Percentiles rank a stretch among this genome's conserved stretches.
These are phyloP conservation scores for Rhodomyrtus tomentosa DNA, from an alignment of 345 rosid genomes.

Conservation along the genomic window DNA sequence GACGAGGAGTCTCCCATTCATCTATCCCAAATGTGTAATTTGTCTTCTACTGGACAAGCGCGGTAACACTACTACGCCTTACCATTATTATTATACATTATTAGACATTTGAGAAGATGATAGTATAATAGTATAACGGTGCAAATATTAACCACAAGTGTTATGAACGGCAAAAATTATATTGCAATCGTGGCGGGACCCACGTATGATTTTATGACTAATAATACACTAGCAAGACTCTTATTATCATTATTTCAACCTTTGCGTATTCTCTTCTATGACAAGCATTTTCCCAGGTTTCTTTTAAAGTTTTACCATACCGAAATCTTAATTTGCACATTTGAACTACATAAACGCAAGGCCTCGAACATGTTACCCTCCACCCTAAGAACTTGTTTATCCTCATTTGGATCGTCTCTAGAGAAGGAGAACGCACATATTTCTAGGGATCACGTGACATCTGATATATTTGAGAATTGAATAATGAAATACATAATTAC, in stretches of 20 bases:
- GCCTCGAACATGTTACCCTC: background rate
- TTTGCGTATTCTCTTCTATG: background rate
- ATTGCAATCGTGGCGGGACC: too few species aligned
- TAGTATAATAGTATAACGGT: too few species aligned
- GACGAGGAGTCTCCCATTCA: background rate
- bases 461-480: too few species aligned
- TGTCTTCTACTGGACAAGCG: background rate
- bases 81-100: background rate
- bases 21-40: background rate
- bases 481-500: too few species aligned
- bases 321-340: background rate
- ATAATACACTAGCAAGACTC: too few species aligned
- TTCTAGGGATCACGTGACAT: conserved; percentile 26
- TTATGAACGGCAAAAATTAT: too few species aligned
- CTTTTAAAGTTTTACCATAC: background rate
- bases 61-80: background rate
- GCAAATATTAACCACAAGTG: too few species aligned
- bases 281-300: background rate
- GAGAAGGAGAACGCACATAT: background rate
- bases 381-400: background rate
- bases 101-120: too few species aligned
- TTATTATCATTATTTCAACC: background rate
- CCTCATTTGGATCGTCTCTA: background rate
- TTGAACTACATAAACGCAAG: background rate
- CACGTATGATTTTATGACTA: too few species aligned